Percentiles rank a stretch among this genome's conserved stretches.
phyloP scores from a whole-genome alignment of 495 filamentous ascomycete species.

The Lasiosphaeriaceae sp. region DNA sequence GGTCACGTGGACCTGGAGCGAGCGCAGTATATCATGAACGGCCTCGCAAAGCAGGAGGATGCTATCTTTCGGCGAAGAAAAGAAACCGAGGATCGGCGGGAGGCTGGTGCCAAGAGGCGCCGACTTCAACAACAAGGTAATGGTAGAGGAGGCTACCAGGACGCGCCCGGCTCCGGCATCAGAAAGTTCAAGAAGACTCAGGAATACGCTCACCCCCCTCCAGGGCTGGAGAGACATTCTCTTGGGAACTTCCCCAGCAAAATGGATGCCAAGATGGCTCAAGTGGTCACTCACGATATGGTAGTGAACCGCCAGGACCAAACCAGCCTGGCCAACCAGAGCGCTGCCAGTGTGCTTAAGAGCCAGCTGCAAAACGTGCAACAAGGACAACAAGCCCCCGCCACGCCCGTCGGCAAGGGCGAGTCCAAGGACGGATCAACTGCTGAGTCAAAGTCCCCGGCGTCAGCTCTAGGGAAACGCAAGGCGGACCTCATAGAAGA shows the following conservation, averaged over 20 bases:
- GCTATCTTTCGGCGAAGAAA: constrained; percentile 85
- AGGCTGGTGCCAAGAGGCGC: constrained; percentile 71
- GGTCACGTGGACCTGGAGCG: constrained; percentile 82
- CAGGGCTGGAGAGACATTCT: constrained; percentile 26
- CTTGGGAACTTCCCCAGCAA: constrained; percentile 58
- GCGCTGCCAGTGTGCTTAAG: constrained; percentile 86
- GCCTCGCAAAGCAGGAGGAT: constrained; percentile 91
- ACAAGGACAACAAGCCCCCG: constrained; percentile 22
- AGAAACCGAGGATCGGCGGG: constrained; percentile 75
- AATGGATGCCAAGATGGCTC: constrained; percentile 38
- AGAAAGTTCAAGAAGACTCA: constrained; percentile 14
- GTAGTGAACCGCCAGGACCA: constrained; percentile 73
- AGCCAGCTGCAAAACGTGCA: constrained; percentile 60
- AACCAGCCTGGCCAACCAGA: constrained; percentile 87
- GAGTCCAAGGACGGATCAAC: constrained; percentile 10
- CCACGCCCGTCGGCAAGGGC: constrained; percentile 10
- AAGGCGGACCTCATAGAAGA: constrained; percentile 59
- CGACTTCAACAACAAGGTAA: constrained; percentile 61
- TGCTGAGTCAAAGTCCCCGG: constrained; percentile 20
- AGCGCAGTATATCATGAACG: constrained; percentile 83
- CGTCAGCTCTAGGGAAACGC: constrained; percentile 50
- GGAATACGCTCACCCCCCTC: constrained; percentile 17
- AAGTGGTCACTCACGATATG: constrained; percentile 77
- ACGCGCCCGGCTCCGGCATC: constrained; percentile 11
- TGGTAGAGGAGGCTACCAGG: constrained; percentile 35